Percentiles rank a stretch among this genome's conserved stretches.
Conservation (phyloP, 257 asterid species). For the Handroanthus guayacan region DNA sequence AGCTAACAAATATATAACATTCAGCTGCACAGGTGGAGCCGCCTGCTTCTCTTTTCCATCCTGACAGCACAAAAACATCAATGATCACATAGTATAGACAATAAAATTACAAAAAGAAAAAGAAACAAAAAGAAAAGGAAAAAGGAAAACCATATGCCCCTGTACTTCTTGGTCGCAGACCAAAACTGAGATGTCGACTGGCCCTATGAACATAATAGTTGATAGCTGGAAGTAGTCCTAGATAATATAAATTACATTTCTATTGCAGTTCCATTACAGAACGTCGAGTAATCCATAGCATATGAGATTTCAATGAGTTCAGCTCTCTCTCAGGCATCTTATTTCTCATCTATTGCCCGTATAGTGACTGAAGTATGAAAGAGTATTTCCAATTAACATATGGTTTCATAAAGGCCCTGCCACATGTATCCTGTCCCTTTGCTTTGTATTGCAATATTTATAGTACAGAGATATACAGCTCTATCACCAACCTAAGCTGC, state of each 20-base stretch:
- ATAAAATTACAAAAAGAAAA: constrained; percentile 24
- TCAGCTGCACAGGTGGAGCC: constrained; percentile 83
- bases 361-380: not conserved
- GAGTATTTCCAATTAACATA: not conserved
- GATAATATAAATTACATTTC: constrained; percentile 21
- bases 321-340: constrained; percentile 3
- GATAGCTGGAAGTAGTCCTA: constrained; percentile 24
- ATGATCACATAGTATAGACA: constrained; percentile 19
- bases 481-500: not conserved
- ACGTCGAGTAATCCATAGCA: constrained; percentile 27
- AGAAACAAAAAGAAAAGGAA: not conserved
- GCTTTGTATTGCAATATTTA: not conserved
- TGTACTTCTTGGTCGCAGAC: constrained; percentile 28
- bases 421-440: not conserved
- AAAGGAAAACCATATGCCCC: too few relatives aligned
- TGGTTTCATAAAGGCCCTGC: constrained; percentile 13
- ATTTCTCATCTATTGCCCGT: constrained; percentile 1
- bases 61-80: constrained; percentile 53
- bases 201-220: not conserved
- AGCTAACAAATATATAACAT: constrained; percentile 83
- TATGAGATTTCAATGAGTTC: constrained; percentile 4
- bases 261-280: constrained; percentile 13
- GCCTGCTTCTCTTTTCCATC: constrained; percentile 77
- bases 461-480: not conserved
- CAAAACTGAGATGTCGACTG: constrained; percentile 6